Evolutionary conservation across 495 filamentous ascomycete genomes (phyloP).

Genomic region (Neurospora tetrasperma): DNA sequence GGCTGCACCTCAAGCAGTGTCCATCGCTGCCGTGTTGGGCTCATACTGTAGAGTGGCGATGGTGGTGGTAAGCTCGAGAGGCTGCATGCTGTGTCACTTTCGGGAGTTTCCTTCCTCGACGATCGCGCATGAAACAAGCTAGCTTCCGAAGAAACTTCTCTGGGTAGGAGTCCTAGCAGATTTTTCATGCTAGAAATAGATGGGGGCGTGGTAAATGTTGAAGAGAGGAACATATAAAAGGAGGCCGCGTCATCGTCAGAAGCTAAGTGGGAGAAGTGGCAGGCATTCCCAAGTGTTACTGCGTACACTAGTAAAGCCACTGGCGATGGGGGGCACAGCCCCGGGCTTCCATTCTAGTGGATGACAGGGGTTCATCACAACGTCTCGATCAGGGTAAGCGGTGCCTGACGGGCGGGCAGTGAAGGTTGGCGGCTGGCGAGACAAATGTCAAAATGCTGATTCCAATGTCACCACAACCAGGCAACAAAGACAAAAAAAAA

Average conservation of each 20-base stretch:
- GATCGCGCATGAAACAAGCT: background rate
- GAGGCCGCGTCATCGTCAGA: background rate
- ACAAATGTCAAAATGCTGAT: background rate
- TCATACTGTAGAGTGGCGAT: background rate
- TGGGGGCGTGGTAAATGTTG: background rate
- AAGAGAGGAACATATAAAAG: background rate
- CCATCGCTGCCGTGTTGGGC: background rate
- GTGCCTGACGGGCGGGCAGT: background rate
- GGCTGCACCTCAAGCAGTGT: background rate
- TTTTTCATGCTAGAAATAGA: background rate
- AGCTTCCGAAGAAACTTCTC: background rate
- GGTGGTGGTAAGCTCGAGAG: background rate
- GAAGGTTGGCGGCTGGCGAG: background rate
- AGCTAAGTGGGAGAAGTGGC: background rate
- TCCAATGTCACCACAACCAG: background rate
- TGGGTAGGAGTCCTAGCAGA: background rate
- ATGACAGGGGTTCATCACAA: background rate
- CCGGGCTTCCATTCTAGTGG: background rate
- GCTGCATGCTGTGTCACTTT: background rate
- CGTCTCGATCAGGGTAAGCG: background rate
- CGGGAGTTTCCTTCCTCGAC: background rate
- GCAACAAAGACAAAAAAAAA: background rate
- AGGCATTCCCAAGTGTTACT: background rate
- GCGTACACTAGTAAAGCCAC: background rate
- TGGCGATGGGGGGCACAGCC: background rate